phyloP scores from a whole-genome alignment of 202 grass and related monocot species.

The Zoysia matrella region DNA sequence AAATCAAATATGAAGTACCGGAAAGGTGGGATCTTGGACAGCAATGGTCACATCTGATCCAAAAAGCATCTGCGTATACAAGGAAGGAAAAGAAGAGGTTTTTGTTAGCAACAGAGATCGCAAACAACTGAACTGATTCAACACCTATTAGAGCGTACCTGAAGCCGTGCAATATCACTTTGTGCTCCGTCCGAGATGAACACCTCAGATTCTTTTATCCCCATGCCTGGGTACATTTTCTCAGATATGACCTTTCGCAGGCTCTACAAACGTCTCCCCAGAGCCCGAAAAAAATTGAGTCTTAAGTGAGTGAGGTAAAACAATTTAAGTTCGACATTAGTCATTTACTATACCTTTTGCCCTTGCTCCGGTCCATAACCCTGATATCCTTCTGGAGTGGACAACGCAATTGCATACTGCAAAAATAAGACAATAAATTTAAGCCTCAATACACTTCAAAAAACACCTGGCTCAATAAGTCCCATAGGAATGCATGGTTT shows the following conservation, averaged over 20 bases:
- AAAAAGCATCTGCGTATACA: conserved; percentile 63
- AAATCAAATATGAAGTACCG: conserved; percentile 49
- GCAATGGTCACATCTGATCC: conserved; percentile 77
- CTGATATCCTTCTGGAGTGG: conserved; percentile 85
- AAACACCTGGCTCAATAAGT: too few relatives aligned
- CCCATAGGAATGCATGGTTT: too few relatives aligned
- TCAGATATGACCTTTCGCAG: conserved; percentile 78
- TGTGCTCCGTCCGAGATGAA: conserved; percentile 95
- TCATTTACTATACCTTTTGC: conserved; percentile 54
- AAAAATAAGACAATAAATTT: conserved; percentile 24
- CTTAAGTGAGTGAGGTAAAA: not conserved
- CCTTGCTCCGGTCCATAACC: conserved; percentile 95
- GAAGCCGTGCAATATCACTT: conserved; percentile 83
- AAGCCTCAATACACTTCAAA: not conserved
- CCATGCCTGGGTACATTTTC: conserved; percentile 69
- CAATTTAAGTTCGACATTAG: too few relatives aligned
- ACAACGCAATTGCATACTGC: conserved; percentile 80
- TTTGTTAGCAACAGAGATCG: not conserved
- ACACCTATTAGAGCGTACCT: conserved; percentile 45
- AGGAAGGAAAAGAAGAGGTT: not conserved
- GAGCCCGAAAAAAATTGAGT: not conserved
- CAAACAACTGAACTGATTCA: not conserved
- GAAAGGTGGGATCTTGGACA: conserved; percentile 97
- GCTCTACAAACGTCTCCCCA: conserved; percentile 41
- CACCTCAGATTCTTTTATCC: conserved; percentile 66